phyloP scores from a whole-genome alignment of 768 basidiomycete species.

The Amanita molliuscula region DNA sequence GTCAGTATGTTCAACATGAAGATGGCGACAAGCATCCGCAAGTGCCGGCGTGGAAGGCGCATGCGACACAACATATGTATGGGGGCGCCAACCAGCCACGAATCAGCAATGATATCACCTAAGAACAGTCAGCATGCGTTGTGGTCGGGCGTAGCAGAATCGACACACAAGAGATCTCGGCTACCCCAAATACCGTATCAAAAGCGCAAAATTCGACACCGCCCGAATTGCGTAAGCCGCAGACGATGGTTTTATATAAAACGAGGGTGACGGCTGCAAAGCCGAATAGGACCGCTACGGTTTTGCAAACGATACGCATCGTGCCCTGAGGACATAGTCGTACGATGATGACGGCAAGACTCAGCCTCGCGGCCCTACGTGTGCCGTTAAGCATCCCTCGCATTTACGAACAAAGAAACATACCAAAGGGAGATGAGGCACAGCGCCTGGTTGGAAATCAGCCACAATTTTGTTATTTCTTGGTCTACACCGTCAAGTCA shows the following conservation, averaged over 20 bases:
- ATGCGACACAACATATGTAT: constrained; percentile 14
- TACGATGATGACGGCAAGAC: constrained; percentile 15
- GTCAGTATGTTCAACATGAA: constrained; percentile 14
- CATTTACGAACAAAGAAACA: background rate
- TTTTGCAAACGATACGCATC: constrained; percentile 9
- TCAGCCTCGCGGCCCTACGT: constrained; percentile 7
- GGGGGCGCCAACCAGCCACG: constrained; percentile 15
- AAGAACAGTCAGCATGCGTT: background rate
- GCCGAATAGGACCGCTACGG: constrained; percentile 6
- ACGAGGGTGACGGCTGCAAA: constrained; percentile 7
- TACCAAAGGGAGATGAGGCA: constrained; percentile 5
- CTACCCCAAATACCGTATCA: background rate
- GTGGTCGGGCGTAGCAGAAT: background rate
- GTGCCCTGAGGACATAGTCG: constrained; percentile 10
- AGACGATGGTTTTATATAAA: constrained; percentile 11
- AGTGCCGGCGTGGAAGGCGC: constrained; percentile 12
- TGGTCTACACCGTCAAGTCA: background rate
- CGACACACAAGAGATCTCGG: background rate
- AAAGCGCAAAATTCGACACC: background rate
- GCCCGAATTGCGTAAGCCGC: background rate
- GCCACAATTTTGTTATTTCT: background rate
- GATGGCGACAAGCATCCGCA: constrained; percentile 14
- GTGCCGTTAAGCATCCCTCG: background rate
- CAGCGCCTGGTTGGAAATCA: background rate
- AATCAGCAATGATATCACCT: constrained; percentile 15